Base-by-base conservation (phyloP, 148 eudicot species). In the Euryodendron excelsum region DNA sequence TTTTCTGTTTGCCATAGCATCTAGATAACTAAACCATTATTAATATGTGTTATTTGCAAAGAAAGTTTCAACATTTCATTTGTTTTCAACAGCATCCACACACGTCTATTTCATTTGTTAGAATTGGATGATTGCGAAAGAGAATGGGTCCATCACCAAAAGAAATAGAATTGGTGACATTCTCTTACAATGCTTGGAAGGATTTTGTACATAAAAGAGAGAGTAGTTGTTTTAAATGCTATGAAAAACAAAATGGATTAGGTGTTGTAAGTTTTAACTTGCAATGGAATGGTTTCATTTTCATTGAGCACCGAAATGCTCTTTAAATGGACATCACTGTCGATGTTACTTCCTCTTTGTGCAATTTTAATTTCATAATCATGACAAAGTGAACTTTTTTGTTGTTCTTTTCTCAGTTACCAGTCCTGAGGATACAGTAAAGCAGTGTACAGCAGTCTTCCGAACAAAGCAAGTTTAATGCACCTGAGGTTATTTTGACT, bases 371-470 rank as follows among this genome's bases (percentile, higher is more conserved):
- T 74, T 76, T n/a, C 28, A 21, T 2, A 60, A 3, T 31, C 20
- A 11, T 18, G 7, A 12, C 28, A 23, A 56, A n/a, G 0, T 71
- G 45, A 47, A 31, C 39, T 48, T 28, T 17, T 58, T 21, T 12
- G 58, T 72, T 33, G n/a, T 37, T 69, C 37, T 69, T 10, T 74
- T 81, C 64, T 44, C 91, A 96, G 98, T 96, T 81, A 91, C 89
- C 20, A 96, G 97, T 90, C 99, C 97, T 0, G 97, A 89, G 7
- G 98, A 93, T 82, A 96, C 97, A 36, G 78, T 59, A 70, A 81
- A 81, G 84, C 99, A 93, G 72, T 93, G 97, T 72, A 80, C 96
- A n/a, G 80, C 83, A 69, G 82, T 93, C 84, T 96, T 93, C 83
- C 92, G 91, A 18, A 74, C 76, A 82, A 76, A 88, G 76, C 72